Evolutionary conservation across 75 land plant genomes (phyloP).

Genomic region (Pinus tabuliformis): DNA sequence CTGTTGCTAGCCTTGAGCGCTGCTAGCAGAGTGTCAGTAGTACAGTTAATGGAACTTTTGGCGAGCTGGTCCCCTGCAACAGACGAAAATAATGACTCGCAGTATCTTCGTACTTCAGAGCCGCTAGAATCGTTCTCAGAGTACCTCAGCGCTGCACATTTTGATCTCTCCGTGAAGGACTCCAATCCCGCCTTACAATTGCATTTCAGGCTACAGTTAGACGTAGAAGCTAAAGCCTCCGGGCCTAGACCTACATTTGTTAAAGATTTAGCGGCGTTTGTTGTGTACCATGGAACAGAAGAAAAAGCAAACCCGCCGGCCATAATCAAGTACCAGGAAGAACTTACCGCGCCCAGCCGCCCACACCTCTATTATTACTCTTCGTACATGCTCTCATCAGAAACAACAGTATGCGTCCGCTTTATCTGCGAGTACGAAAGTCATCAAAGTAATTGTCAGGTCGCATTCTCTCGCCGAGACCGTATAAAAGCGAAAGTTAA

Average conservation of each 20-base stretch:
- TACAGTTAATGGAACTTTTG: neutral
- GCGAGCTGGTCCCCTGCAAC: slow-evolving; percentile 1
- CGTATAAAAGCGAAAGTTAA: neutral
- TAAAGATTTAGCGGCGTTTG: neutral
- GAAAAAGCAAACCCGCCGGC: neutral
- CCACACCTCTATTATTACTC: neutral
- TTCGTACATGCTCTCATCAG: neutral
- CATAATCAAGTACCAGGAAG: too few relatives aligned
- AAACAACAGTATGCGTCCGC: neutral
- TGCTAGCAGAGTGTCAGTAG: neutral
- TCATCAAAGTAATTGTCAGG: neutral
- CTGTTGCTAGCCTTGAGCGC: too few relatives aligned
- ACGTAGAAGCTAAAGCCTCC: neutral
- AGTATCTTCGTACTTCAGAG: neutral
- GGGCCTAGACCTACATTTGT: slow-evolving; percentile 6
- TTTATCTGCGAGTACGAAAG: neutral
- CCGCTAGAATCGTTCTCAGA: neutral
- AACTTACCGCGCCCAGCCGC: neutral
- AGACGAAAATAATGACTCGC: neutral
- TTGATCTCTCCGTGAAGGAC: neutral
- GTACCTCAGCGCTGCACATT: neutral
- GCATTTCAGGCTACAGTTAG: slow-evolving; percentile 5
- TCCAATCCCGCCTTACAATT: neutral
- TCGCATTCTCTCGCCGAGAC: neutral
- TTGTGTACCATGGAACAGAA: neutral